phyloP scores from a whole-genome alignment of 2,329 filamentous ascomycete species.

The Stagonosporopsis vannaccii region DNA sequence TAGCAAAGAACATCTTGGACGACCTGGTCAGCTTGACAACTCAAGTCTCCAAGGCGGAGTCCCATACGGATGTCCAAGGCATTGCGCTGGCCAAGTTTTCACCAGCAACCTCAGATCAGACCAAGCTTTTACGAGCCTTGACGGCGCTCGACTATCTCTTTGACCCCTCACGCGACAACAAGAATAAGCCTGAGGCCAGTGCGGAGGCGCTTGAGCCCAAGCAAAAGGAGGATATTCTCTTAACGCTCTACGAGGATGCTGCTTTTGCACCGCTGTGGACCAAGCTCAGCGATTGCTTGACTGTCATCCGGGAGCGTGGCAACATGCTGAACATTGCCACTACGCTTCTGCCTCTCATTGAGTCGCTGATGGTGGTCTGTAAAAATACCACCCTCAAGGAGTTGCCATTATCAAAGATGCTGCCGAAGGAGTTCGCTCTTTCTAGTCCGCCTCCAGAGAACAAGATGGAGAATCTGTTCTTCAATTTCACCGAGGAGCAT shows the following conservation, averaged over 20 bases:
- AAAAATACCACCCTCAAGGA: slow-evolving; percentile 92
- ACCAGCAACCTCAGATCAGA: slow-evolving; percentile 92
- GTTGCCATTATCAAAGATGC: slow-evolving; percentile 54
- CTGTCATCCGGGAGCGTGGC: slow-evolving; percentile 86
- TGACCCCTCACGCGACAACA: slow-evolving; percentile 74
- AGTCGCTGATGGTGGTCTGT: slow-evolving; percentile 98
- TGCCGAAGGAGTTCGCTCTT: slow-evolving; percentile 71
- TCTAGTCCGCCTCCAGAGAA: slow-evolving; percentile 81
- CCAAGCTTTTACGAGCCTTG: slow-evolving; percentile 89
- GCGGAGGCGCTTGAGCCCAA: slow-evolving; percentile 63
- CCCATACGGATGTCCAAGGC: slow-evolving; percentile 93
- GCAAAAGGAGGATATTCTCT: slow-evolving; percentile 84
- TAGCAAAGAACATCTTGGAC: slow-evolving; percentile 83
- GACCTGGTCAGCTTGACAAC: slow-evolving; percentile 86
- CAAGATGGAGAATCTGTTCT: slow-evolving; percentile 89
- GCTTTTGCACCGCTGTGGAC: slow-evolving; percentile 92
- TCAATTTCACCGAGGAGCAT: slow-evolving; percentile 96
- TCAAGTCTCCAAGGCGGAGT: slow-evolving; percentile 85
- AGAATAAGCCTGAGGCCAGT: slow-evolving; percentile 53
- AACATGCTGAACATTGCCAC: slow-evolving; percentile 98
- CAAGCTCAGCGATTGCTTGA: slow-evolving; percentile 87
- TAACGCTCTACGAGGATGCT: slow-evolving; percentile 86
- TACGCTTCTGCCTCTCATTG: slow-evolving; percentile 91
- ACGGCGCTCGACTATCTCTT: slow-evolving; percentile 97
- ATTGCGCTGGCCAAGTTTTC: slow-evolving; percentile 95